Base-by-base conservation (phyloP, 2,329 filamentous ascomycete species). In the Arthrobotrys pseudoclavata region DNA sequence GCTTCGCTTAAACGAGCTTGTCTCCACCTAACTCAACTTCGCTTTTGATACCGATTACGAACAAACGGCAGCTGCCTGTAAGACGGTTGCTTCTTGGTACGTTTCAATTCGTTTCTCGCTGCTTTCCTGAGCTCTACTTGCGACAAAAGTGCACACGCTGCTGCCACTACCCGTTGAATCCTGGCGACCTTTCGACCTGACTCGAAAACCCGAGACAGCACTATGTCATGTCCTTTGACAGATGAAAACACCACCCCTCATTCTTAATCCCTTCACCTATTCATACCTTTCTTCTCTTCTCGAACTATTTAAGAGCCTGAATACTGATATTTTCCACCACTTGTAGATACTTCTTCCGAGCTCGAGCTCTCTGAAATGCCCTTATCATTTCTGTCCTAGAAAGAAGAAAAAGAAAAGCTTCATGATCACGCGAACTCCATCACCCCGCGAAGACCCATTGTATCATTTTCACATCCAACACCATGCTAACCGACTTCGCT, bases 401-500 rank as follows among this genome's bases (percentile, higher is more conserved):
- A 42, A 24, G 18, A 50, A 50, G 9, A 12, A 13, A 50, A 50
- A 42, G 20, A 42, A 42, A 70, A 53, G 45, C 66, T 70, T 70
- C 50, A 72, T 64, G 60, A 57, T 50, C 31, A 50, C 61, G 52
- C 60, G 22, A n/a, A 50, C 24, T 24, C 37, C 34, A 20, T 29
- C 55, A 34, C 34, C 45, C 63, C 60, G 60, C 55, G 47, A 47
- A 13, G 62, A 37, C 57, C 37, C 67, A 37, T 18, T 40, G 24
- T 48, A 37, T 63, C 50, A 70, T 62, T 45, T 12, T 45, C 42
- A 45, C 42, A 24, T 18, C 42, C 42, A 24, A 20, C 47, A 50
- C 53, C 26, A 76, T 76, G 72, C 61, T 69, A 61, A 76, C 72
- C 66, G 72, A 76, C 72, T 70, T 70, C 66, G 72, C 72, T 76